Evolutionary conservation across 2,329 filamentous ascomycete genomes (phyloP), one percentile per base, ranked within the genome.

Genomic region (Calonectria crousiana): DNA sequence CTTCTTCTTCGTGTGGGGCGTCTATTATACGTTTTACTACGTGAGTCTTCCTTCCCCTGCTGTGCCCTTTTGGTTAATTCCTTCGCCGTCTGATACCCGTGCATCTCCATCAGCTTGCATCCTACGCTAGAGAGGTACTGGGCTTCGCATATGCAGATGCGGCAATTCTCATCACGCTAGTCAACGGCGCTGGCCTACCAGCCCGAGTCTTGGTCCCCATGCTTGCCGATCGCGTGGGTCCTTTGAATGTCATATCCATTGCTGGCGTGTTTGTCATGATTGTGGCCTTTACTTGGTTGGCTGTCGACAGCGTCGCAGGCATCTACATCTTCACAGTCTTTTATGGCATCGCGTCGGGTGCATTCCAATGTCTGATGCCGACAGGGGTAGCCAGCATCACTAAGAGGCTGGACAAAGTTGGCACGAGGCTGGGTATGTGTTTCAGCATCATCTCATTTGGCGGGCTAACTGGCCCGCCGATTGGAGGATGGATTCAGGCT

Each of bases 21-120:
- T 86, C 10, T 87, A 87, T 71, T 87, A 85, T 64, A 85, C 84
- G 0, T 87, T 87, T 32, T 87, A 87, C 73, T 87, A 87, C 56
- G 86, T 83, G 47, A 77, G 82, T 67, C 1, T 16, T 26, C 26
- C 20, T 1, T 11, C 8, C 36, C 11, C 10, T 28, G 20, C 11
- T 4, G 44, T 28, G 18, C 23, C 32, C 26, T 26, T 36, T 70
- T 64, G 6, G 30, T 20, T 44, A 36, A 0, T 6, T 11, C 36
- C 69, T 73, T 11, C 41, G 67, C 74, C 26, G 73, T 44, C 10
- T 52, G 4, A 28, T 26, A 53, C 56, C 56, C 6, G n/a, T 36
- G 13, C 20, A 18, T 34, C 53, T 36, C 23, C 26, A 9, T 9
- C 67, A 81, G 79, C 76, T 81, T 28, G 79, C 74, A 1, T 81